Percentiles rank a stretch among this genome's conserved stretches.
Evolutionary conservation across 345 rosid species (phyloP).

Genomic region (Eutrema yunnanense): DNA sequence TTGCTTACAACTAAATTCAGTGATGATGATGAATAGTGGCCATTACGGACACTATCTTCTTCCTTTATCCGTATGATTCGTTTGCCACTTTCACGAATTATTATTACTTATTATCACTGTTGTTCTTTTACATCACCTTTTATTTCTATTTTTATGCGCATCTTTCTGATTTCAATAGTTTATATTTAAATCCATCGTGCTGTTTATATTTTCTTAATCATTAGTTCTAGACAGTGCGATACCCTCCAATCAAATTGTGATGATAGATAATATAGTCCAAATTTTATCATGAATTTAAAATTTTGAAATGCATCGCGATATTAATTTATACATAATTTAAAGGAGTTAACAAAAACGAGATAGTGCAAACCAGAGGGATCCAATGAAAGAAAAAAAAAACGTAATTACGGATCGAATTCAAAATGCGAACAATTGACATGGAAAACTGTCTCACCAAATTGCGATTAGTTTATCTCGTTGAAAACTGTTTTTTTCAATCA

Average conservation of each 20-base stretch:
- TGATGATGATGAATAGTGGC: not conserved
- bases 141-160: not conserved
- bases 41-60: not conserved
- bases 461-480: not conserved
- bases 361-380: conserved; percentile 5
- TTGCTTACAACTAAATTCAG: not conserved
- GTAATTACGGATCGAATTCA: not conserved
- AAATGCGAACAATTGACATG: not conserved
- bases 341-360: not conserved
- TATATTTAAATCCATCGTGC: not conserved
- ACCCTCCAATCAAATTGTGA: not conserved
- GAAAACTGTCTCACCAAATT: not conserved
- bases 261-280: not conserved
- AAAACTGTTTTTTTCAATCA: not conserved
- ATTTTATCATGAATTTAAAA: not conserved
- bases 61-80: too few relatives aligned
- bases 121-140: too few relatives aligned
- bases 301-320: not conserved
- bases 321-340: not conserved
- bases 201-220: not conserved
- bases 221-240: not conserved
- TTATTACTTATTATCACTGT: too few relatives aligned
- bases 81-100: too few relatives aligned
- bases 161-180: not conserved
- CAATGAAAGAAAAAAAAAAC: not conserved